Conservation (phyloP, 305 asterid genomes). For the Petunia hybrid region DNA sequence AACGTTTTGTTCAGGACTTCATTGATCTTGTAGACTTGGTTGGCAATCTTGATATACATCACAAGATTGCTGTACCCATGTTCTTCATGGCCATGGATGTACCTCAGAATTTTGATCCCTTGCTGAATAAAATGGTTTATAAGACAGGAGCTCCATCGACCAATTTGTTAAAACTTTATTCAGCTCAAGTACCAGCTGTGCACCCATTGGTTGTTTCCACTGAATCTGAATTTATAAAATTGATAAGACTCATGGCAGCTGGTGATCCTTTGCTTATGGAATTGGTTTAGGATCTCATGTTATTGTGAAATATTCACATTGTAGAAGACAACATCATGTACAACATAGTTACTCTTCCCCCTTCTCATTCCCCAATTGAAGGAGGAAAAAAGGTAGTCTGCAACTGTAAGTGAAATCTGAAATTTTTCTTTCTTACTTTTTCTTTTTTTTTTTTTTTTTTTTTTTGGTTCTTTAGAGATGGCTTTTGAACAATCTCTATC, state of each 20-base stretch:
- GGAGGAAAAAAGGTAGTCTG: neutral
- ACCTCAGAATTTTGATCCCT: constrained; percentile 73
- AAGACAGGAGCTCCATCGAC: constrained; percentile 63
- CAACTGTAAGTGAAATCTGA: constrained; percentile 5
- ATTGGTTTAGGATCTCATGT: constrained; percentile 57
- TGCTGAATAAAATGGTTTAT: constrained; percentile 70
- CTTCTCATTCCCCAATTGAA: neutral
- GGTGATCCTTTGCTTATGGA: constrained; percentile 98
- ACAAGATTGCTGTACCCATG: constrained; percentile 91
- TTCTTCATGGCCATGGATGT: constrained; percentile 91
- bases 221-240: constrained; percentile 88
- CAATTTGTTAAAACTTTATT: constrained; percentile 70
- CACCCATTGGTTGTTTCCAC: constrained; percentile 88
- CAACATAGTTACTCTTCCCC: neutral
- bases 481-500: neutral
- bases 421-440: neutral
- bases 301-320: constrained; percentile 14
- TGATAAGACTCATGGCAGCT: constrained; percentile 85
- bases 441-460: neutral
- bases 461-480: neutral
- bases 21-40: constrained; percentile 80
- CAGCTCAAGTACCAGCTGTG: constrained; percentile 84
- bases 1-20: constrained; percentile 70
- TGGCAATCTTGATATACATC: constrained; percentile 83
- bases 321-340: constrained; percentile 18